Percentiles rank a stretch among this genome's conserved stretches.
phyloP scores from a whole-genome alignment of 2,329 filamentous ascomycete genomes.

The Cladosporium austrohemisphaericum region DNA sequence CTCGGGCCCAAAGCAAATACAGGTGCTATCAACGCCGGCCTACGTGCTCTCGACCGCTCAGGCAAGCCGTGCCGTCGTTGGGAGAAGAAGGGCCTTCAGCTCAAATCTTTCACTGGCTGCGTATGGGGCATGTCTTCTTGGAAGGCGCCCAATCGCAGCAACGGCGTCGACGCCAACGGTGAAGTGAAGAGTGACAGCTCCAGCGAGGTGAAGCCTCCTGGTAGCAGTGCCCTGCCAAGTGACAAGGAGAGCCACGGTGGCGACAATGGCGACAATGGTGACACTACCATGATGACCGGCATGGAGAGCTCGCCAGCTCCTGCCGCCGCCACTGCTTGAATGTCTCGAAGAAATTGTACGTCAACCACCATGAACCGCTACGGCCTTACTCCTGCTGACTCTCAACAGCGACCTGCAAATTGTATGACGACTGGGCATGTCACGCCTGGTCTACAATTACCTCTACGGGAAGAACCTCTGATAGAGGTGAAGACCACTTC shows the following conservation, averaged over 20 bases:
- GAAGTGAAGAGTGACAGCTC: slow-evolving; percentile 58
- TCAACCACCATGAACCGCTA: too few species aligned
- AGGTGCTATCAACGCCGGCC: slow-evolving; percentile 92
- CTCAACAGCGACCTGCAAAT: too few species aligned
- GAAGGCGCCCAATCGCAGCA: slow-evolving; percentile 60
- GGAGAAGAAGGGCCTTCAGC: slow-evolving; percentile 73
- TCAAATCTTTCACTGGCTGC: slow-evolving; percentile 91
- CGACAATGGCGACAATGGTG: slow-evolving; percentile 39
- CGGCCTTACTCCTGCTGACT: too few species aligned
- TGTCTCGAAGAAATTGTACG: too few species aligned
- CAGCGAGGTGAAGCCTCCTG: slow-evolving; percentile 54
- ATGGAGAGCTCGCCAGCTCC: slow-evolving; percentile 36
- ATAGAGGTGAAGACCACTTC: too few species aligned
- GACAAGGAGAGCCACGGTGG: slow-evolving; percentile 57
- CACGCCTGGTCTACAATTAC: too few species aligned
- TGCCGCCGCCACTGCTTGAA: slow-evolving; percentile 38
- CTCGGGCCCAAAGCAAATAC: slow-evolving; percentile 95
- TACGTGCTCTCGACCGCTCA: slow-evolving; percentile 87
- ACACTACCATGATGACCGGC: slow-evolving; percentile 28
- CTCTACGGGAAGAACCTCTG: too few species aligned
- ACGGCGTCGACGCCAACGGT: slow-evolving; percentile 57
- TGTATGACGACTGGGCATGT: too few species aligned
- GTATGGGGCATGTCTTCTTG: slow-evolving; percentile 79
- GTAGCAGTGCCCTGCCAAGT: slow-evolving; percentile 56
- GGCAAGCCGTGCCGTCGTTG: slow-evolving; percentile 91